Percentiles rank a stretch among this genome's conserved stretches.
Evolutionary conservation across 2,329 filamentous ascomycete genomes (phyloP).

Genomic region (Conoideocrella luteorostrata): DNA sequence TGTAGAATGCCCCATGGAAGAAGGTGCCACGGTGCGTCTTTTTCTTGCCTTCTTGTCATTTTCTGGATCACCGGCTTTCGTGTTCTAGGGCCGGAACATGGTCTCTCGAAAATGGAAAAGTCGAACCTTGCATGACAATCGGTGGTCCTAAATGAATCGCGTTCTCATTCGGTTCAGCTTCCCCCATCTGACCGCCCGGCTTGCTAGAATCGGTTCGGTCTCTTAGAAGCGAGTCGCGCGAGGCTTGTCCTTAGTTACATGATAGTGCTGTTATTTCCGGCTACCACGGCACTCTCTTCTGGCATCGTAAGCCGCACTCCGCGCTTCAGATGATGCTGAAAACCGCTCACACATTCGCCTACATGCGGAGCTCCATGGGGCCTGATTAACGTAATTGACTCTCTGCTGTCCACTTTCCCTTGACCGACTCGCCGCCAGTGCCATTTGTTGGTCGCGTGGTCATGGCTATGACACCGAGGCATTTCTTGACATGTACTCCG

Average conservation of each 20-base stretch:
- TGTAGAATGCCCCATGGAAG: conserved; percentile 1
- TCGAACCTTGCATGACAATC: conserved; percentile 6
- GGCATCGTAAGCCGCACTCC: no score
- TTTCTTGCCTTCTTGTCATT: conserved; percentile 2
- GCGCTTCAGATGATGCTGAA: no score
- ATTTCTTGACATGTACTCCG: no score
- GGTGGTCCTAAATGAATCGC: conserved; percentile 2
- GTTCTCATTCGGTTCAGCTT: not conserved
- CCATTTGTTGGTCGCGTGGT: no score
- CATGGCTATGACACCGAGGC: no score
- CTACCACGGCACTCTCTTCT: not conserved
- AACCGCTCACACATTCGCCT: no score
- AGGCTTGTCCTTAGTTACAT: not conserved
- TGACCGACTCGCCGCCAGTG: no score
- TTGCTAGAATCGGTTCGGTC: conserved; percentile 1
- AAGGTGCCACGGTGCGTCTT: no score
- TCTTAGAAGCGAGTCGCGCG: not conserved
- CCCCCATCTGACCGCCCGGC: conserved; percentile 1
- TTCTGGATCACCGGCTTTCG: conserved; percentile 1
- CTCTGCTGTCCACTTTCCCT: no score
- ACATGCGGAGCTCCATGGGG: no score
- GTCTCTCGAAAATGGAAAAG: not conserved
- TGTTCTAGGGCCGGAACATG: conserved; percentile 4
- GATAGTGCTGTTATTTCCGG: not conserved
- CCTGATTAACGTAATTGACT: no score